A percentile compares a stretch with the other conserved stretches of the same genome.
Conservation (phyloP, 345 rosid species). For the Linum tenue region DNA sequence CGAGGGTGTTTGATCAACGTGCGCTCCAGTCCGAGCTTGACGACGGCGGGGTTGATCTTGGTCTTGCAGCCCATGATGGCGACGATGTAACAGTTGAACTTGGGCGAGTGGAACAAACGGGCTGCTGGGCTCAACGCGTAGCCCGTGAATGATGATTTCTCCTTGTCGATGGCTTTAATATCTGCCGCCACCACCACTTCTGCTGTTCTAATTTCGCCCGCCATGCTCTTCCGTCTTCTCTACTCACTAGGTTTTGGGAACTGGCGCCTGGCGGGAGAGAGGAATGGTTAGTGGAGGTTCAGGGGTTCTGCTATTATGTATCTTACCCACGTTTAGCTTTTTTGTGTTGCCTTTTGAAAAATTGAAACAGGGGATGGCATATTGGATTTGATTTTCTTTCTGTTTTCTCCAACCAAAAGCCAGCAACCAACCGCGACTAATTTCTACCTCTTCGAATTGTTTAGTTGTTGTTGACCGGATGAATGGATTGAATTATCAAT, state of each 20-base stretch:
- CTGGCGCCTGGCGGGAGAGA: no score
- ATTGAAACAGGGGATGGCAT: no score
- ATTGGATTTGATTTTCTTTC: no score
- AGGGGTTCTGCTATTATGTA: no score
- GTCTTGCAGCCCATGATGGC: conserved; percentile 35
- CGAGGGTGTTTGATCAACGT: conserved; percentile 73
- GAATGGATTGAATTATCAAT: no score
- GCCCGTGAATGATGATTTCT: background rate
- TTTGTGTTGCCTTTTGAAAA: no score
- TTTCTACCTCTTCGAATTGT: no score
- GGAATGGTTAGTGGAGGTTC: no score
- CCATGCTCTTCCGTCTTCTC: background rate
- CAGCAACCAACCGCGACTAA: no score
- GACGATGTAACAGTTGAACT: conserved; percentile 33
- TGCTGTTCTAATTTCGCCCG: background rate
- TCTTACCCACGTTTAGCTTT: no score
- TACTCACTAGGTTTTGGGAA: background rate
- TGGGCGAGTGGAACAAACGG: conserved; percentile 36
- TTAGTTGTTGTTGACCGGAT: no score
- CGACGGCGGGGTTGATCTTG: conserved; percentile 27
- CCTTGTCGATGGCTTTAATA: background rate
- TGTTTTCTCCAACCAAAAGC: no score
- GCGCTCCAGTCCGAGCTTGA: conserved; percentile 40
- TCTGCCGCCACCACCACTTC: background rate
- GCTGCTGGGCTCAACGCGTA: conserved; percentile 38